Evolutionary conservation across 768 basidiomycete species (phyloP), one percentile per base, ranked within the genome.

Genomic region (Pholiota conissans): DNA sequence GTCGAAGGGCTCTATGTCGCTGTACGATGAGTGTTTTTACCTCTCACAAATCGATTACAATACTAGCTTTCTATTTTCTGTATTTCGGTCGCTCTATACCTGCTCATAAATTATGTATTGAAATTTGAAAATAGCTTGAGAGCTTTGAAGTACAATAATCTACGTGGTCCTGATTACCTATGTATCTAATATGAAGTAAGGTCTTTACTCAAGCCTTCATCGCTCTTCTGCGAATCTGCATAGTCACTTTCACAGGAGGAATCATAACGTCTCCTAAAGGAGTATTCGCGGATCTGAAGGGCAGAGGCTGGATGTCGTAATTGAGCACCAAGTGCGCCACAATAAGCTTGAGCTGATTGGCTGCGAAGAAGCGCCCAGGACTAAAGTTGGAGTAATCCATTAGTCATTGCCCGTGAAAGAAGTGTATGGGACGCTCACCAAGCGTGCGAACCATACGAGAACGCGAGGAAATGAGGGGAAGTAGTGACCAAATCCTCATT

Each of bases 1-100:
- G 78, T 93, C 5, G 91, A 93, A 63, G 91, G 91, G 5, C 65
- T 84, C 29, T 81, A 79, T 63, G 54, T 77, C 45, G 72, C 75
- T 52, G 77, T 81, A 14, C 66, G 79, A 32, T 82, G 64, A 65
- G 27, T 26, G 34, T 5, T 50, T 32, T 26, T n/a, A 13, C n/a
- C n/a, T n/a, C n/a, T n/a, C n/a, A n/a, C n/a, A n/a, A n/a, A n/a
- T n/a, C n/a, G n/a, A n/a, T n/a, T 32, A 13, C 13, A 32, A 32
- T 13, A 32, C 30, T 32, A 32, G 13, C 30, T 6, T 32, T 32
- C 30, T 32, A 32, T 13, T 13, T 32, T 32, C n/a, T n/a, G n/a
- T n/a, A n/a, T n/a, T n/a, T n/a, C n/a, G n/a, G n/a, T n/a, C n/a
- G n/a, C n/a, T n/a, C n/a, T n/a, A n/a, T n/a, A n/a, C n/a, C n/a